Conservation (phyloP, 148 eudicot species). For the Pouteria glomerata region DNA sequence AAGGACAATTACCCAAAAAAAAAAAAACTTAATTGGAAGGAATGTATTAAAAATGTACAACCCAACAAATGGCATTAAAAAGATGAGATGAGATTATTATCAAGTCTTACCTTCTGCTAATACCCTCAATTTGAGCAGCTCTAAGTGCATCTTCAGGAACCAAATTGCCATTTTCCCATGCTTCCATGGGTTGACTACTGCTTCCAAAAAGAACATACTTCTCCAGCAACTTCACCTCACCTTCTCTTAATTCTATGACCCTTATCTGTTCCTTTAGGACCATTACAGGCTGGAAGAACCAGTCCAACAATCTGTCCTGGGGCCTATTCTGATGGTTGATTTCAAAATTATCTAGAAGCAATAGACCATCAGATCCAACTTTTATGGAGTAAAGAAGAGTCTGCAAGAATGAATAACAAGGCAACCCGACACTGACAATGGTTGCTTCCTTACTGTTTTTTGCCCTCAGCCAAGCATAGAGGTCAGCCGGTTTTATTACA, state of each 20-base stretch:
- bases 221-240: slow-evolving; percentile 59
- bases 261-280: slow-evolving; percentile 80
- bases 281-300: slow-evolving; percentile 88
- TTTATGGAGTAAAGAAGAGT: slow-evolving; percentile 50
- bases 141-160: slow-evolving; percentile 59
- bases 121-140: slow-evolving; percentile 88
- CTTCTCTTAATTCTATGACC: slow-evolving; percentile 51
- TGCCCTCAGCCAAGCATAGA: slow-evolving; percentile 71
- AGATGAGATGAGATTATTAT: too few species aligned
- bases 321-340: slow-evolving; percentile 68
- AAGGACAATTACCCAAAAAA: background rate
- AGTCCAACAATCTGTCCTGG: slow-evolving; percentile 67
- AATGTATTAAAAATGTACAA: too few species aligned
- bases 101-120: slow-evolving; percentile 70
- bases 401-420: slow-evolving; percentile 60
- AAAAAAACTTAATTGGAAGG: too few species aligned
- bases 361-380: slow-evolving; percentile 55
- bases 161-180: slow-evolving; percentile 67
- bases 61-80: too few species aligned
- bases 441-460: slow-evolving; percentile 46
- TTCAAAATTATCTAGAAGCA: slow-evolving; percentile 54
- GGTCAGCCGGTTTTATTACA: slow-evolving; percentile 53
- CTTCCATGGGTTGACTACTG: slow-evolving; percentile 39
- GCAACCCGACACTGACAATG: slow-evolving; percentile 65
- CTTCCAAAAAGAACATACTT: slow-evolving; percentile 61